Conservation (phyloP, 768 basidiomycete species). For the Boletus pseudo-olivaceus region DNA sequence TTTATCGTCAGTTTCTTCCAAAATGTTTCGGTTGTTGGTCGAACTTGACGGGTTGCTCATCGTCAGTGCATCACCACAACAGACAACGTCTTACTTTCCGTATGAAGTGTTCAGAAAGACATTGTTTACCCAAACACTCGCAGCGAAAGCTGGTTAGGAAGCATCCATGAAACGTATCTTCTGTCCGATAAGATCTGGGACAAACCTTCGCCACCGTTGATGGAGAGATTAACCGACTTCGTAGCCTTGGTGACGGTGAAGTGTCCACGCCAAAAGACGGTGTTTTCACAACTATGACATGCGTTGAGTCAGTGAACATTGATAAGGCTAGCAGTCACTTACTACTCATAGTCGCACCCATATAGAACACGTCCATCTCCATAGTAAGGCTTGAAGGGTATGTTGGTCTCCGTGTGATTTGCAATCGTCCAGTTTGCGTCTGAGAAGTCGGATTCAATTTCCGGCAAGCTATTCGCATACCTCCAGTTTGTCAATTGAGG, state of each 20-base stretch:
- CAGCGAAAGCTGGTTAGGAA: slow-evolving; percentile 57
- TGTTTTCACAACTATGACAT: slow-evolving; percentile 67
- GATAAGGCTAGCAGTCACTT: slow-evolving; percentile 25
- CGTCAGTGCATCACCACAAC: not conserved
- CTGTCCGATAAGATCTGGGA: not conserved
- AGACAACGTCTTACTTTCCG: slow-evolving; percentile 53
- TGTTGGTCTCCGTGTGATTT: slow-evolving; percentile 70
- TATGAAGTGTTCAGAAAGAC: slow-evolving; percentile 69
- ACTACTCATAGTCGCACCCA: slow-evolving; percentile 88
- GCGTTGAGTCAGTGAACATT: slow-evolving; percentile 1
- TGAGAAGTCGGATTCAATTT: slow-evolving; percentile 53
- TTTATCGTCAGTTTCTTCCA: slow-evolving; percentile 65
- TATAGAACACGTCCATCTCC: slow-evolving; percentile 78
- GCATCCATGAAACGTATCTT: not conserved
- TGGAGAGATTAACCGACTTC: slow-evolving; percentile 66
- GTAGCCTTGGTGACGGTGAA: slow-evolving; percentile 61
- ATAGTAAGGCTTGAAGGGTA: slow-evolving; percentile 63
- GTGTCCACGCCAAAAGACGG: slow-evolving; percentile 79
- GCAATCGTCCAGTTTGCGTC: slow-evolving; percentile 66
- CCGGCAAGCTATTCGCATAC: slow-evolving; percentile 73
- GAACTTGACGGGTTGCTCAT: slow-evolving; percentile 37
- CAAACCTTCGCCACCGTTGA: slow-evolving; percentile 77
- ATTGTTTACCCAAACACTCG: slow-evolving; percentile 77
- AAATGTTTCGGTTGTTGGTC: slow-evolving; percentile 56
- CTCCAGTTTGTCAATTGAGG: slow-evolving; percentile 67